A percentile compares a stretch with the other conserved stretches of the same genome.
phyloP scores from a whole-genome alignment of 331 rosid genomes.

The Dryas integrifolia region DNA sequence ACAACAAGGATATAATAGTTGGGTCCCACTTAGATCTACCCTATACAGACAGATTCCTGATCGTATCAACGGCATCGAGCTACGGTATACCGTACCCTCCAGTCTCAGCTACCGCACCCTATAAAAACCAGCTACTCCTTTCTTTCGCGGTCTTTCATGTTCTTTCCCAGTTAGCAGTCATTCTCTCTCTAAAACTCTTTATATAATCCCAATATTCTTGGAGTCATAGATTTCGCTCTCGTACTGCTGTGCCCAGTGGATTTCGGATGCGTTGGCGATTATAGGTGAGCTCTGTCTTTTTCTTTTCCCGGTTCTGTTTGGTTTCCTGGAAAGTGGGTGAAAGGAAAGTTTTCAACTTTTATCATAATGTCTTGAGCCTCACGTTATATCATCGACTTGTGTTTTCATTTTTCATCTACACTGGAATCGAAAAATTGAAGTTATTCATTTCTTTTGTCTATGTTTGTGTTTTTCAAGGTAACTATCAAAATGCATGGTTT shows the following conservation, averaged over 20 bases:
- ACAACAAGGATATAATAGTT: no score
- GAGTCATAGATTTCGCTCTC: neutral
- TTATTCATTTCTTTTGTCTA: neutral
- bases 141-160: conserved; percentile 19
- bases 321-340: conserved; percentile 1
- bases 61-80: neutral
- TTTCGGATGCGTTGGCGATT: neutral
- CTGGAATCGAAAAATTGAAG: neutral
- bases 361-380: neutral
- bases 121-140: neutral
- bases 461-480: neutral
- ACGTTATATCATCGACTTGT: neutral
- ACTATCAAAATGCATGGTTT: no score
- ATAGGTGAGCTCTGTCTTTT: conserved; percentile 2
- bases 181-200: neutral
- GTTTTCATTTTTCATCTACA: no score
- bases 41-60: no score
- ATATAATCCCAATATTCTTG: no score
- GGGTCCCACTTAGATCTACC: no score
- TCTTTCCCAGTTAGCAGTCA: no score
- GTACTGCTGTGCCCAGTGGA: neutral
- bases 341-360: neutral
- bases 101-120: rapidly evolving
- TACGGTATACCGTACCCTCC: no score
- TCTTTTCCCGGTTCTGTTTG: conserved; percentile 2